Evolutionary conservation across 805 yeast species (phyloP).

Genomic region (Saturnispora mendoncae): DNA sequence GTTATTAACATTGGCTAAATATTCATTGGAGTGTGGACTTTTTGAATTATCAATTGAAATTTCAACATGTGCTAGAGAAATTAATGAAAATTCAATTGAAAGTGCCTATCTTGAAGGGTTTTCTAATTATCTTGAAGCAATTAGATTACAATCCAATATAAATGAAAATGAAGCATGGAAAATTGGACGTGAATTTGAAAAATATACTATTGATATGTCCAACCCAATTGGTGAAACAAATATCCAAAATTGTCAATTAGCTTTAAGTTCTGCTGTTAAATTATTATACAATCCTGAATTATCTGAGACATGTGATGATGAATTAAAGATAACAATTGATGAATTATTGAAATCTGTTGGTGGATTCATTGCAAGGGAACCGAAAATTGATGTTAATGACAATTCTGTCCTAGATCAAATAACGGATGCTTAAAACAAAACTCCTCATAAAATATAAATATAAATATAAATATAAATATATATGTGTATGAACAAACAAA

Average conservation of each 20-base stretch:
- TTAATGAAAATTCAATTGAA: constrained; percentile 81
- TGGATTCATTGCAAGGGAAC: constrained; percentile 31
- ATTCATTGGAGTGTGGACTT: constrained; percentile 66
- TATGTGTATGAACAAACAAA: background rate
- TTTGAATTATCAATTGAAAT: constrained; percentile 61
- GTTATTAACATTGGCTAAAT: constrained; percentile 60
- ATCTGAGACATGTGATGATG: constrained; percentile 42
- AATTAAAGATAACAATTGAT: constrained; percentile 45
- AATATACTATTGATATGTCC: constrained; percentile 22
- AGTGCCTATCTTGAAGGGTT: constrained; percentile 77
- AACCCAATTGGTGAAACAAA: constrained; percentile 16
- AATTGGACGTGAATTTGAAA: constrained; percentile 35
- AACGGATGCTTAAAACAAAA: too few species aligned
- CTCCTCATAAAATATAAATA: background rate
- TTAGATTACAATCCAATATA: constrained; percentile 25
- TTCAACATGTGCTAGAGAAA: constrained; percentile 56
- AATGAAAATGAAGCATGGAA: constrained; percentile 14
- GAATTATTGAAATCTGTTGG: constrained; percentile 49
- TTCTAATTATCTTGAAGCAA: constrained; percentile 47
- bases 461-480: background rate
- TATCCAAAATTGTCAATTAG: constrained; percentile 33
- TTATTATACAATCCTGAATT: constrained; percentile 30
- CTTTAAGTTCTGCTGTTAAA: constrained; percentile 32
- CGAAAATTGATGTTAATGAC: constrained; percentile 8
- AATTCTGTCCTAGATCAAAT: constrained; percentile 5